These are phyloP conservation scores for Dioszegia hungarica DNA, from an alignment of 768 basidiomycete species.

Conservation along the genomic window DNA sequence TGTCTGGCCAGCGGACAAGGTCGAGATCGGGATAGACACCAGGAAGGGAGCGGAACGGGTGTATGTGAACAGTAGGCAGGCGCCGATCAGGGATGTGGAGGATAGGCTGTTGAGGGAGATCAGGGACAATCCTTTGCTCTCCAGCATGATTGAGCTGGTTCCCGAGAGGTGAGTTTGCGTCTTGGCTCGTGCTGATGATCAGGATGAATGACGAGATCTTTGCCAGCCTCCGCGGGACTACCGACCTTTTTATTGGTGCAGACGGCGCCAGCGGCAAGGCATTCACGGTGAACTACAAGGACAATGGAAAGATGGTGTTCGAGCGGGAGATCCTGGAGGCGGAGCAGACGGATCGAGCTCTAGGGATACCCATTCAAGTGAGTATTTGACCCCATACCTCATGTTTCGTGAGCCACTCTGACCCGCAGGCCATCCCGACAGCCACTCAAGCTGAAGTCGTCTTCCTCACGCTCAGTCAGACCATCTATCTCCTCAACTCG, in stretches of 20 bases:
- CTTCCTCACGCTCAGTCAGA: conserved; percentile 6
- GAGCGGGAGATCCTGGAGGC: conserved; percentile 7
- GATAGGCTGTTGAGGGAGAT: conserved; percentile 7
- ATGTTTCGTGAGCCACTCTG: no score
- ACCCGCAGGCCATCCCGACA: neutral
- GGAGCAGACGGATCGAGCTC: conserved; percentile 5
- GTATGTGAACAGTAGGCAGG: conserved; percentile 5
- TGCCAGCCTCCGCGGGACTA: neutral
- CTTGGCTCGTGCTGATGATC: neutral
- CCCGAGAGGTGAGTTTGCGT: neutral
- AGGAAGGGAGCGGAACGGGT: conserved; percentile 5
- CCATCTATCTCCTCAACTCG: conserved; percentile 9
- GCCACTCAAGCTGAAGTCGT: conserved; percentile 5
- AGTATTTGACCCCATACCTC: no score
- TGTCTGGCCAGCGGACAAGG: conserved; percentile 9
- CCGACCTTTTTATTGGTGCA: conserved; percentile 2
- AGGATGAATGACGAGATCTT: conserved; percentile 3
- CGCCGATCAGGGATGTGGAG: conserved; percentile 7
- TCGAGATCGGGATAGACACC: conserved; percentile 3
- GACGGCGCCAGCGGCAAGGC: conserved; percentile 6
- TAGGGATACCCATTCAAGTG: conserved; percentile 4
- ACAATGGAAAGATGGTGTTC: neutral
- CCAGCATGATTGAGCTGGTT: conserved; percentile 7
- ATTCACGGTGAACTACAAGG: conserved; percentile 4
- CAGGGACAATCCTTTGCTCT: conserved; percentile 1